These are phyloP conservation scores for Pharus latifolius DNA, from an alignment of 176 grass and related monocot species.

Conservation along the genomic window DNA sequence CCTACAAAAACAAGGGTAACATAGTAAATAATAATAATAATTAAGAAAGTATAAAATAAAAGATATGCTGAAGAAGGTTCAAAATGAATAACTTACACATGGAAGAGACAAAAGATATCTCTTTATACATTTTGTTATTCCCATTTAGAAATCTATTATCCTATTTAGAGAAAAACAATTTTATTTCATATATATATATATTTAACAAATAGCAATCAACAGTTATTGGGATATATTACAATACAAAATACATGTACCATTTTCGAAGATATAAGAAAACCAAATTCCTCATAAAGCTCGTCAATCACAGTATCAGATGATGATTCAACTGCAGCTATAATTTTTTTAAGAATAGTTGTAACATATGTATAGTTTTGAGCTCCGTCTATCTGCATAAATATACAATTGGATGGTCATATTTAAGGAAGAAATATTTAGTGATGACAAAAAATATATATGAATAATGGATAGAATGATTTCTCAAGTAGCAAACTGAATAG, in stretches of 20 bases:
- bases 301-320: constrained; percentile 45
- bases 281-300: constrained; percentile 71
- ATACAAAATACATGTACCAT: constrained; percentile 31
- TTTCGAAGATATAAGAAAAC: constrained; percentile 37
- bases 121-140: constrained; percentile 42
- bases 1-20: constrained; percentile 12
- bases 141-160: constrained; percentile 26
- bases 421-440: no score
- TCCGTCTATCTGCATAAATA: constrained; percentile 32
- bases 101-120: constrained; percentile 74
- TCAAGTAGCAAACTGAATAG: no score
- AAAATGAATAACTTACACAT: constrained; percentile 37
- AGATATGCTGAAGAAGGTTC: not conserved
- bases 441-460: no score
- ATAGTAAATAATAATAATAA: not conserved
- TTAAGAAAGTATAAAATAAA: constrained; percentile 2
- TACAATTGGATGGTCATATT: not conserved
- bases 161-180: constrained; percentile 13
- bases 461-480: no score
- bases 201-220: not conserved
- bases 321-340: constrained; percentile 60
- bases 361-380: constrained; percentile 34
- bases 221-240: not conserved
- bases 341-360: constrained; percentile 46
- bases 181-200: no score